Base-by-base conservation (phyloP, 2,329 filamentous ascomycete genomes). In the Paracorniculantispora psalliotae region DNA sequence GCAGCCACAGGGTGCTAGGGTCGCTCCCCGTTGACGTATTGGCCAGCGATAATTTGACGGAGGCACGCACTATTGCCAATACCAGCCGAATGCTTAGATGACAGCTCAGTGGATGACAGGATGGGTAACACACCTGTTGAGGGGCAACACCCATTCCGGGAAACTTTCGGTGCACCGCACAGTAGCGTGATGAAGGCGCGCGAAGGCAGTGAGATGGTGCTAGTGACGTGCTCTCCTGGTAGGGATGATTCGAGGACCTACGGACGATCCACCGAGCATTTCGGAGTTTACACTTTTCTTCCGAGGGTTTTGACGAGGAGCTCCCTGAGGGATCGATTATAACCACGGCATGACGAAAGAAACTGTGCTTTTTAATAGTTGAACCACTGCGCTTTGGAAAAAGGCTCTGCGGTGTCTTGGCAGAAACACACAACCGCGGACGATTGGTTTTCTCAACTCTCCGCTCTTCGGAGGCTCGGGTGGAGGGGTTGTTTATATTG, bases 401-500 rank as follows among this genome's bases (percentile, higher is more conserved):
- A 15, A 12, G 21, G 26, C 43, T 46, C 41, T 35, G 13, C 21
- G 7, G 12, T 39, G 4, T 17, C 33, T 39, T n/a, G 21, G 48
- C 33, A 33, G 19, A 6, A n/a, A 17, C 12, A 35, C 19, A 2
- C 13, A 52, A n/a, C 30, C 30, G 13, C 13, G 19, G 17, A 10
- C 7, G 6, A 25, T 17, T 10, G 5, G 9, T n/a, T n/a, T n/a
- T n/a, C 3, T 19, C 4, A 43, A 19, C 21, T 30, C 46, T 46
- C 56, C 56, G 56, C 21, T 28, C 39, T 44, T 59, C 56, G 56
- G 56, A 59, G 56, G n/a, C n/a, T n/a, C n/a, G n/a, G n/a, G n/a
- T n/a, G n/a, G n/a, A n/a, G n/a, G n/a, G n/a, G n/a, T n/a, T n/a
- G n/a, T n/a, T n/a, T n/a, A n/a, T n/a, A n/a, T n/a, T n/a, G n/a